phyloP scores from a whole-genome alignment of 2,329 filamentous ascomycete species.

The Botrytis fragariae region DNA sequence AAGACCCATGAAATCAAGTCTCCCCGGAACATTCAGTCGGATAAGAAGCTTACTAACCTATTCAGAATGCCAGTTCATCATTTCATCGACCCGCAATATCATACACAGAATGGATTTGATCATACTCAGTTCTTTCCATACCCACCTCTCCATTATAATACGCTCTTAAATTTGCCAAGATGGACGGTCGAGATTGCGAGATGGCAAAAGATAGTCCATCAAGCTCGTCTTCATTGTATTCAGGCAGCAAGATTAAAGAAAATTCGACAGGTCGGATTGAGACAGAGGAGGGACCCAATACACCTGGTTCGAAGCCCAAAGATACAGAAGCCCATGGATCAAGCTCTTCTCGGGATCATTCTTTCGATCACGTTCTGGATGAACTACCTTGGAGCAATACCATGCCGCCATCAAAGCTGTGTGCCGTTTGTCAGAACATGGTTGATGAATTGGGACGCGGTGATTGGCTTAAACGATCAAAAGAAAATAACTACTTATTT shows the following conservation, averaged over 20 bases:
- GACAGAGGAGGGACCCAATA: background rate
- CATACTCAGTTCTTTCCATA: too few species aligned
- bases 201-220: background rate
- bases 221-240: background rate
- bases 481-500: too few species aligned
- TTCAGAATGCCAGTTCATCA: too few species aligned
- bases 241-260: background rate
- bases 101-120: too few species aligned
- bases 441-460: background rate
- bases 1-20: too few species aligned
- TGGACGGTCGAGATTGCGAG: background rate
- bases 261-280: accelerated
- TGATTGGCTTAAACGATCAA: background rate
- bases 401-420: background rate
- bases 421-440: background rate
- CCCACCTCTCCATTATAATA: background rate
- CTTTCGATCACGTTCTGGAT: background rate
- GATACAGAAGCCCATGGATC: background rate
- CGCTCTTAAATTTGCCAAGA: background rate
- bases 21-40: too few species aligned
- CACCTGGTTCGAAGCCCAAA: background rate
- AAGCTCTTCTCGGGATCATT: background rate
- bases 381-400: background rate
- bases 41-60: too few species aligned
- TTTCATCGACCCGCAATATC: too few species aligned